These are phyloP conservation scores for Tetrastigma voinierianum DNA, from an alignment of 164 flowering plant species.

Conservation along the genomic window DNA sequence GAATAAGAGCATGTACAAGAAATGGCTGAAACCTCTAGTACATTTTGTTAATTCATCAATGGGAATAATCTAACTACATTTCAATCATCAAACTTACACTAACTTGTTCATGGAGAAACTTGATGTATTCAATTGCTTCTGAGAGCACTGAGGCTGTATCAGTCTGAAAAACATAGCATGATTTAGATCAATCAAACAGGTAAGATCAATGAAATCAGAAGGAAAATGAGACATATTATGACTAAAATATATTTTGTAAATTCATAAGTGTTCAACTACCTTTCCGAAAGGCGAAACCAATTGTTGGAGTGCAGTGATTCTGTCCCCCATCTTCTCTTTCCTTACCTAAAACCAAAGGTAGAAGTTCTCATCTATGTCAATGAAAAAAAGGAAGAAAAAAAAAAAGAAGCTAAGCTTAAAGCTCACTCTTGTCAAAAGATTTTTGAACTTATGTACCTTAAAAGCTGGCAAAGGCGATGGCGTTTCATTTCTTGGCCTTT, in stretches of 20 bases:
- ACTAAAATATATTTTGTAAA: too few species aligned
- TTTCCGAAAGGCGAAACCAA: constrained; percentile 99
- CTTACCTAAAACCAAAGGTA: constrained; percentile 52
- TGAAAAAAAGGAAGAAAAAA: not conserved
- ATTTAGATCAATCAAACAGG: not conserved
- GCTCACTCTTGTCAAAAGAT: constrained; percentile 5
- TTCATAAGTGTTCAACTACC: constrained; percentile 34
- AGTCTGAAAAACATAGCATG: constrained; percentile 26
- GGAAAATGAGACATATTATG: too few species aligned
- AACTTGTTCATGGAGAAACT: constrained; percentile 83
- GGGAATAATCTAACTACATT: too few species aligned
- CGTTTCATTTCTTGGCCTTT: constrained; percentile 68
- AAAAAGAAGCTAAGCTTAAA: constrained; percentile 2
- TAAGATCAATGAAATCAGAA: not conserved
- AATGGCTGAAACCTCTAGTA: not conserved
- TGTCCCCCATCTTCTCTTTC: constrained; percentile 99
- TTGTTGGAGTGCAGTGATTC: constrained; percentile 99
- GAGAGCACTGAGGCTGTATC: constrained; percentile 76
- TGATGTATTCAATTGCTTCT: constrained; percentile 84
- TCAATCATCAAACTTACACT: constrained; percentile 26
- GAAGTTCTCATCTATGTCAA: constrained; percentile 9
- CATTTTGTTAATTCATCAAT: not conserved
- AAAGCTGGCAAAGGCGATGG: constrained; percentile 77
- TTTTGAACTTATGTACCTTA: constrained; percentile 48
- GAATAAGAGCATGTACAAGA: not conserved